Percentiles rank a stretch among this genome's conserved stretches.
These are phyloP conservation scores for Ligustrum vulgare DNA, from an alignment of 257 asterid genomes.

Conservation along the genomic window DNA sequence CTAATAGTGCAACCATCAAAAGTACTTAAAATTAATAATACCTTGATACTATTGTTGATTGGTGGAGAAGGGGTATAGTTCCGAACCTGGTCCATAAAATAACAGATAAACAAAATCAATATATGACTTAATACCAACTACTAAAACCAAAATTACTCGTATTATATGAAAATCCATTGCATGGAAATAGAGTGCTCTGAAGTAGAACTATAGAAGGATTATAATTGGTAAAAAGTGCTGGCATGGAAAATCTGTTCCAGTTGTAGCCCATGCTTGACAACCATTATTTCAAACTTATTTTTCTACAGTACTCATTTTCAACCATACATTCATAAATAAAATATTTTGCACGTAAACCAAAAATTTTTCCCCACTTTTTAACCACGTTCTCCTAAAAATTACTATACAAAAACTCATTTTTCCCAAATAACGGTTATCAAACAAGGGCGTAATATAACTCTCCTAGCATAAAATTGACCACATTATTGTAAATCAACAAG, in stretches of 20 bases:
- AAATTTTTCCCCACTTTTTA: too few species aligned
- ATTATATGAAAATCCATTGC: neutral
- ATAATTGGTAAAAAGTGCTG: neutral
- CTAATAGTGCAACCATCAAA: conserved; percentile 13
- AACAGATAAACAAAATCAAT: conserved; percentile 11
- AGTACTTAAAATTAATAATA: conserved; percentile 26
- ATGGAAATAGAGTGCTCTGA: neutral
- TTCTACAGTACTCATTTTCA: too few species aligned
- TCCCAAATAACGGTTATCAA: too few species aligned
- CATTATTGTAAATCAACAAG: neutral
- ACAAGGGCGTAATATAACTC: neutral
- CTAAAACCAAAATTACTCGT: neutral
- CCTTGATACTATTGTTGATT: conserved; percentile 96
- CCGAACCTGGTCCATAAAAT: conserved; percentile 62
- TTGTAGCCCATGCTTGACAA: too few species aligned
- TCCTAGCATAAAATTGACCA: neutral
- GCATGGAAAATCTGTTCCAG: neutral
- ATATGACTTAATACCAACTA: conserved; percentile 10
- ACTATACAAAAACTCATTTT: too few species aligned
- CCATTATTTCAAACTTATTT: too few species aligned
- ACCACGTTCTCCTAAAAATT: too few species aligned
- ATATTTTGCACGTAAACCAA: too few species aligned
- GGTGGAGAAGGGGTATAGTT: conserved; percentile 74
- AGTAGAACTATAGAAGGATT: neutral
- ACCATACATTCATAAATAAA: too few species aligned